These are phyloP conservation scores for Trametes meyenii DNA, from an alignment of 768 basidiomycete species.

Conservation along the genomic window DNA sequence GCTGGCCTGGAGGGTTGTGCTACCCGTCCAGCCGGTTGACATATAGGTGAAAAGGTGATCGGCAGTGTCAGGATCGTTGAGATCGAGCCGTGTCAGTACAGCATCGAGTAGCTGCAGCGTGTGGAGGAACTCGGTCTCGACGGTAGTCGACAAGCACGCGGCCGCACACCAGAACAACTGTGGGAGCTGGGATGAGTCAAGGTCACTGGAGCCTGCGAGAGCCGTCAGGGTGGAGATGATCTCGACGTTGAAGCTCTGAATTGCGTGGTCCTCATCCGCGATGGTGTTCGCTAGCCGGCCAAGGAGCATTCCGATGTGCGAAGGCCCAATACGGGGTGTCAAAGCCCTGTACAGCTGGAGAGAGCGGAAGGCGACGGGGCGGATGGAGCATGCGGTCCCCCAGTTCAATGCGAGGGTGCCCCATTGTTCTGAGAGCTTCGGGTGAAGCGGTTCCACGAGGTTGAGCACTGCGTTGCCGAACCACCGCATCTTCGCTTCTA, in stretches of 20 bases:
- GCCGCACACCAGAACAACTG: constrained; percentile 87
- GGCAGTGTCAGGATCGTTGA: constrained; percentile 68
- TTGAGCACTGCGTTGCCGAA: constrained; percentile 68
- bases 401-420: constrained; percentile 80
- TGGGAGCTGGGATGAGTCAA: constrained; percentile 67
- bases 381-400: constrained; percentile 86
- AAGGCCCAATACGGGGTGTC: constrained; percentile 67
- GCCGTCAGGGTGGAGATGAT: constrained; percentile 76
- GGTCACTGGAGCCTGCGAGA: constrained; percentile 55
- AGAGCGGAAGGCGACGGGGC: constrained; percentile 84
- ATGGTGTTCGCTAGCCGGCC: constrained; percentile 85
- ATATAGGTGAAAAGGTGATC: constrained; percentile 69
- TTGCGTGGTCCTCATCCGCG: constrained; percentile 71
- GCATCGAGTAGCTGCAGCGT: constrained; percentile 65
- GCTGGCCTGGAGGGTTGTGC: constrained; percentile 65
- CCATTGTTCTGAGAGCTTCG: constrained; percentile 73
- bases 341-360: constrained; percentile 88
- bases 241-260: constrained; percentile 83
- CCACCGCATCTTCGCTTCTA: constrained; percentile 67
- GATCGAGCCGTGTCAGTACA: constrained; percentile 68
- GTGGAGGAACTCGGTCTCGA: constrained; percentile 77
- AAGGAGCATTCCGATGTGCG: constrained; percentile 76
- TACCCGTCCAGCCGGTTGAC: constrained; percentile 72
- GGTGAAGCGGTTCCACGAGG: constrained; percentile 69
- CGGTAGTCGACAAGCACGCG: constrained; percentile 81